phyloP scores from a whole-genome alignment of 345 rosid species.

The Arabidopsis thaliana region DNA sequence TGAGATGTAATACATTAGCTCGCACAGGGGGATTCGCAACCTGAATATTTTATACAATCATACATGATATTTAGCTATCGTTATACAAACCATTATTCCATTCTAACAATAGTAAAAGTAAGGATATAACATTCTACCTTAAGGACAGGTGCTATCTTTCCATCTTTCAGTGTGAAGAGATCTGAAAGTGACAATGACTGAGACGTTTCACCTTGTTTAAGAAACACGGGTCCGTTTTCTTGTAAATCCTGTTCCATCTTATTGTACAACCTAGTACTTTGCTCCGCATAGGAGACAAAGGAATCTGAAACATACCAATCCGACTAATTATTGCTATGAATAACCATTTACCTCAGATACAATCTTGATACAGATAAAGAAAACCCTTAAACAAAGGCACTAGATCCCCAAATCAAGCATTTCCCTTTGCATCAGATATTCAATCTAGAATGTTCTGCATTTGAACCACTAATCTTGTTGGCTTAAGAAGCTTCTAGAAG shows the following conservation, averaged over 20 bases:
- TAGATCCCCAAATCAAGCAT: conserved; percentile 7
- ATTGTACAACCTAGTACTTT: conserved; percentile 67
- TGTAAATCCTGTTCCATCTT: conserved; percentile 82
- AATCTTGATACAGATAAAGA: conserved; percentile 2
- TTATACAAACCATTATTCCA: conserved; percentile 6
- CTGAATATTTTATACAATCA: conserved; percentile 31
- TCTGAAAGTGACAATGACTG: conserved; percentile 84
- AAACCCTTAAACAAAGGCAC: background rate
- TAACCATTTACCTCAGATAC: background rate
- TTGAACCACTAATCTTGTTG: background rate
- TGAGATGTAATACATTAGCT: conserved; percentile 80
- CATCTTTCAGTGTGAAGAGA: conserved; percentile 72
- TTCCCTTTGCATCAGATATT: conserved; percentile 11
- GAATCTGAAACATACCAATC: conserved; percentile 48
- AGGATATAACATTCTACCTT: conserved; percentile 54
- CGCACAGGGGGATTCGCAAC: conserved; percentile 91
- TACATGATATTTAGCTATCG: conserved; percentile 18
- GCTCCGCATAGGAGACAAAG: conserved; percentile 50
- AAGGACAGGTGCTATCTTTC: conserved; percentile 64
- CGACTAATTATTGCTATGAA: background rate
- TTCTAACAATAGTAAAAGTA: background rate
- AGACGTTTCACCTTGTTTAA: conserved; percentile 87
- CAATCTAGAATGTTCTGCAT: background rate
- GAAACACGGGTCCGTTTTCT: conserved; percentile 71
- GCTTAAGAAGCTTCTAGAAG: background rate